Evolutionary conservation across 129 eudicot genomes (phyloP).

Genomic region (Oenanthe sinensis): DNA sequence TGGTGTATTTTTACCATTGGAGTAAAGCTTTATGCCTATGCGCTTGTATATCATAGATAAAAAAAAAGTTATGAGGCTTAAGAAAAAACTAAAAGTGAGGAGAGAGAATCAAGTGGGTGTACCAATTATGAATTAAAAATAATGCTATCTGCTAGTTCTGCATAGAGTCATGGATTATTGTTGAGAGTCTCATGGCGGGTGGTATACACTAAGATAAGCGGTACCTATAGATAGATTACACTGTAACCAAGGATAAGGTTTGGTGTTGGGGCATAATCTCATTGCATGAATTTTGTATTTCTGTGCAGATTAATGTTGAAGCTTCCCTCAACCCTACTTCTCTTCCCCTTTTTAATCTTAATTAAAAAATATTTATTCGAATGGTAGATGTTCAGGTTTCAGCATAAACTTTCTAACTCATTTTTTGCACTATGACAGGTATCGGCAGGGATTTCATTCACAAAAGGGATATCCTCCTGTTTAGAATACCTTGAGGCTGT

Average conservation of each 20-base stretch:
- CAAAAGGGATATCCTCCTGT: conserved; percentile 38
- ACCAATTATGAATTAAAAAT: neutral
- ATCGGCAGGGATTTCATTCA: conserved; percentile 44
- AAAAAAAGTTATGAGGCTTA: neutral
- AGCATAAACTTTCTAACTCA: neutral
- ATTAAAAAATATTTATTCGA: neutral
- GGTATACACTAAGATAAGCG: neutral
- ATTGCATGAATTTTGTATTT: neutral
- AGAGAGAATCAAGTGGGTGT: neutral
- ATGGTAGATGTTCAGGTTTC: neutral
- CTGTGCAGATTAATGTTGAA: neutral
- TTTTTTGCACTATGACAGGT: conserved; percentile 25
- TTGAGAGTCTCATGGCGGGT: neutral
- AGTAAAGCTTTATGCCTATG: neutral
- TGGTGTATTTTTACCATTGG: neutral
- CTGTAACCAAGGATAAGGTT: neutral
- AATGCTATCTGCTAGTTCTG: neutral
- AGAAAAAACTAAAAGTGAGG: neutral
- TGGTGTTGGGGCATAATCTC: neutral
- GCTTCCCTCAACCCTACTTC: neutral
- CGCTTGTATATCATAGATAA: neutral
- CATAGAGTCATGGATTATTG: neutral
- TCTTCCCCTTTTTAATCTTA: neutral
- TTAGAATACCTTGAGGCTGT: conserved; percentile 55
- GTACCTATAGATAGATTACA: neutral